A percentile compares a stretch with the other conserved stretches of the same genome.
Conservation (phyloP, 106 monocot genomes). For the Dioscorea zingiberensis region DNA sequence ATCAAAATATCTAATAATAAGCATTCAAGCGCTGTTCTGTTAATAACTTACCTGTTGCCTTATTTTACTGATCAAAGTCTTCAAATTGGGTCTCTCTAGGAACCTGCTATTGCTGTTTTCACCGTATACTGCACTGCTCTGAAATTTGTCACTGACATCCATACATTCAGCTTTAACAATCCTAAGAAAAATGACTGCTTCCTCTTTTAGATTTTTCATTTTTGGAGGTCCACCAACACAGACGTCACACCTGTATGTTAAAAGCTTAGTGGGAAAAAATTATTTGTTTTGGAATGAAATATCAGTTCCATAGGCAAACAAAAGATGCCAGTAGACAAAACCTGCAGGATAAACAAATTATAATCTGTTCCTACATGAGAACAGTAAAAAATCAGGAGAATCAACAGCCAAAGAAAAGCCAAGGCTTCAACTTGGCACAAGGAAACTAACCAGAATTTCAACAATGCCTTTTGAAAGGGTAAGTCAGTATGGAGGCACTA, state of each 20-base stretch:
- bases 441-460: background rate
- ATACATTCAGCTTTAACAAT: conserved; percentile 44
- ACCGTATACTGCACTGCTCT: conserved; percentile 16
- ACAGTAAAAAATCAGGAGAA: no score
- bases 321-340: no score
- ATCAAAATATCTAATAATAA: background rate
- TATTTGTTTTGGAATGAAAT: no score
- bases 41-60: conserved; percentile 59
- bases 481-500: no score
- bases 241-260: conserved; percentile 67
- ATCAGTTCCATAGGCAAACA: no score
- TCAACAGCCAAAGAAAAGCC: no score
- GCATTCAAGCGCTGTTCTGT: no score
- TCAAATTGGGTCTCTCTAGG: conserved; percentile 38
- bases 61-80: conserved; percentile 47
- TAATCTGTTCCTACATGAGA: no score
- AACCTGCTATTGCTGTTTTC: conserved; percentile 11
- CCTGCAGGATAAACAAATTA: no score
- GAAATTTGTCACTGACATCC: conserved; percentile 2
- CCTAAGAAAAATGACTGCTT: conserved; percentile 47
- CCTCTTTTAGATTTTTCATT: conserved; percentile 61
- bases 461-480: no score
- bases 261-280: background rate
- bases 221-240: conserved; percentile 62
- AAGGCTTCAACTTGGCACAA: background rate